Base-by-base conservation (phyloP, 176 grass and related monocot species). In the Carex myosuroides region DNA sequence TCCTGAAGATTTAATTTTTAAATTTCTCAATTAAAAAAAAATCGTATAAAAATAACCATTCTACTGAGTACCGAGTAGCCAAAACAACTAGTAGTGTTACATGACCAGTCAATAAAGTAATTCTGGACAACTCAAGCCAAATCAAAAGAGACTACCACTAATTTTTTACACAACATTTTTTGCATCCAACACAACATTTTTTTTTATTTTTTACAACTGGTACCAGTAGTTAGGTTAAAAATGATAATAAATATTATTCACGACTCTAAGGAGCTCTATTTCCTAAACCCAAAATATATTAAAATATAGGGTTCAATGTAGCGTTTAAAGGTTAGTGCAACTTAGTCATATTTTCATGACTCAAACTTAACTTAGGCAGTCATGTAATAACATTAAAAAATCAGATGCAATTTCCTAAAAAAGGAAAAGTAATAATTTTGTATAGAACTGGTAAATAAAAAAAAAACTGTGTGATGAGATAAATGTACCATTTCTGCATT, bases 401-500 rank as follows among this genome's bases (percentile, higher is more conserved):
- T 74, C 24, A 81, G 64, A 65, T 56, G 50, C 48, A 55, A 56
- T 56, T 77, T 77, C 26, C 22, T 32, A 56, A 32, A 8, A 64
- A n/a, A 24, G 57, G 54, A 74, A 85, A 77, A 55, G 12, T 53
- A 30, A 16, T 55, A 41, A 76, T 77, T 33, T 77, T 56, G 4
- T 29, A 77, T 11, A 77, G 1, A 46, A 58, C 73, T 35, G 10
- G n/a, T 14, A 92, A 53, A 87, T 87, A 64, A 66, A 86, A 17
- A 17, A 81, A 41, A 65, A 85, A 35, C 6, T 10, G 64, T 57
- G 42, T 55, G 55, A 75, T 53, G 55, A 89, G 79, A 79, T 80
- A 71, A 86, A 83, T 84, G 41, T 84, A 95, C 95, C 96, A 98
- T 95, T 98, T 98, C 87, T 95, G 93, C 96, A 98, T 98, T 85